Evolutionary conservation across 352 stramenopile species (phyloP), one percentile per base, ranked within the genome.

Genomic region (Phytophthora agathidicida): DNA sequence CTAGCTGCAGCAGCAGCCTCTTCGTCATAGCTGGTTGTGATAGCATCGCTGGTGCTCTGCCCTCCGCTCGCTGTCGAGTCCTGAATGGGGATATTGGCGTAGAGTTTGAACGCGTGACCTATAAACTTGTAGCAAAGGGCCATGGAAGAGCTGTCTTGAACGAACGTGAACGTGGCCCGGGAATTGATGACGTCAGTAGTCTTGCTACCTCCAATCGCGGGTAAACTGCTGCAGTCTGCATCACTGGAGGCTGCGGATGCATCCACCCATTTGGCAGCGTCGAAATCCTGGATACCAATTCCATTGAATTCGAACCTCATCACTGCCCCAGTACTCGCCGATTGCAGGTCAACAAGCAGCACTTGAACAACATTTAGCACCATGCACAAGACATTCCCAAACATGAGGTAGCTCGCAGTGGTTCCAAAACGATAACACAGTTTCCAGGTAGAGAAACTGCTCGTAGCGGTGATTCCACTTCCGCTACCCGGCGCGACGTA

Each of bases 381-480:
- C 5, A 79, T 65, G 23, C 71, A 83, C 13, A 89, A 16, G 0
- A 91, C 81, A 39, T 87, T 60, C 7, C 75, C 77, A 57, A 89
- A 91, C 73, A 91, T 78, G 28, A 87, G 45, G 30, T 64, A 88
- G 11, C 59, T 50, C 0, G 65, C 31, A 6, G 75, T 80, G 45
- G 71, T 86, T 6, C 77, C 81, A 31, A 91, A 91, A 8, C 70
- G 73, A 52, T 88, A 91, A 48, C 81, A 91, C 14, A 91, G 54
- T 39, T 91, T 91, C 81, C 81, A 91, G 0, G 70, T 77, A 7
- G 74, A 74, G 10, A 86, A 60, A 1, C 53, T 71, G 11, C 51
- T 30, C 0, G 52, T 60, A 3, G 55, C 46, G 2, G 26, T 44
- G 7, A 67, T 11, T 0, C 28, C 38, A 20, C 31, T 67, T 3